A percentile compares a stretch with the other conserved stretches of the same genome.
These are phyloP conservation scores for Mycena metata DNA, from an alignment of 768 basidiomycete species.

Conservation along the genomic window DNA sequence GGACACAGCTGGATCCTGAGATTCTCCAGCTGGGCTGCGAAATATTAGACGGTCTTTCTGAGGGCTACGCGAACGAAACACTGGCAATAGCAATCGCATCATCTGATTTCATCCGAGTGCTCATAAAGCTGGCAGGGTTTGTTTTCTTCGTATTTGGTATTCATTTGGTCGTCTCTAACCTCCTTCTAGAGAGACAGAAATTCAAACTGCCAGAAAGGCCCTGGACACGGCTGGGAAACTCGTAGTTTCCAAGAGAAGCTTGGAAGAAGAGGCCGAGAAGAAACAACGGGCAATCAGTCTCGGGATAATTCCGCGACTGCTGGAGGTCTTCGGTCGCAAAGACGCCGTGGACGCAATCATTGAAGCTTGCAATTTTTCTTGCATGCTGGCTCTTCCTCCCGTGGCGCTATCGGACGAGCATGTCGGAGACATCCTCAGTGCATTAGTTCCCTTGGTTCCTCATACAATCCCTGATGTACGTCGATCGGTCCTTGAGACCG, in stretches of 20 bases:
- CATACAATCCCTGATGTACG: background rate
- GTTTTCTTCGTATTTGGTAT: background rate
- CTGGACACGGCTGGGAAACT: conserved; percentile 15
- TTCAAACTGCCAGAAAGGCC: conserved; percentile 7
- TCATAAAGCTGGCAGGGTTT: conserved; percentile 12
- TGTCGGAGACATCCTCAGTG: conserved; percentile 1
- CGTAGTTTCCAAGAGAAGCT: conserved; percentile 13
- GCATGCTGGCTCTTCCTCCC: conserved; percentile 14
- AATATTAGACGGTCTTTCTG: conserved; percentile 9
- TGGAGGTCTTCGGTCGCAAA: conserved; percentile 15
- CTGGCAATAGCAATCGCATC: conserved; percentile 7
- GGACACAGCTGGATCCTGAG: conserved; percentile 1
- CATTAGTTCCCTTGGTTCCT: conserved; percentile 3
- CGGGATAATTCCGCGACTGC: conserved; percentile 10
- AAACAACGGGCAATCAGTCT: conserved; percentile 15
- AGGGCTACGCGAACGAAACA: conserved; percentile 13
- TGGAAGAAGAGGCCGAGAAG: conserved; percentile 16
- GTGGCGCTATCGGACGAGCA: conserved; percentile 10
- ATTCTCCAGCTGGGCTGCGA: conserved; percentile 12
- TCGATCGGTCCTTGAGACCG: background rate
- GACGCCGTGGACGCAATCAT: conserved; percentile 14
- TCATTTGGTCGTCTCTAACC: background rate
- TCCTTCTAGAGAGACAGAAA: conserved; percentile 6
- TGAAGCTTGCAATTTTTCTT: conserved; percentile 18
- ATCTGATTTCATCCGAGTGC: conserved; percentile 10